These are phyloP conservation scores for Arctostaphylos glauca DNA, from an alignment of 148 eudicot species.

Conservation along the genomic window DNA sequence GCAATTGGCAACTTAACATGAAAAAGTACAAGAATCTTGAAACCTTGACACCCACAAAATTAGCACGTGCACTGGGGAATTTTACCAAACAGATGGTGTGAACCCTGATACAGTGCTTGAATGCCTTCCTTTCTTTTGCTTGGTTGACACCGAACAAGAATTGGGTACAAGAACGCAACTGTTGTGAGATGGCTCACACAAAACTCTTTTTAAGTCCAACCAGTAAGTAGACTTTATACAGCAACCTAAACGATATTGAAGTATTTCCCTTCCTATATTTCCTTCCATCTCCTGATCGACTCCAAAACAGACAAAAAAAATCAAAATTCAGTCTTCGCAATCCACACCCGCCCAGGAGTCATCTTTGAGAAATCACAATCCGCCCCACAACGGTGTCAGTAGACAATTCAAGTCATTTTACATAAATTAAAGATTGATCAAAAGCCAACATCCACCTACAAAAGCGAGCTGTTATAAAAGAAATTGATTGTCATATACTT, in stretches of 20 bases:
- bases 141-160: neutral
- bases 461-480: too few species aligned
- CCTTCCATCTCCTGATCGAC: neutral
- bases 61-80: constrained; percentile 1
- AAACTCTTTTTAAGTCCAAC: neutral
- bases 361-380: too few species aligned
- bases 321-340: too few species aligned
- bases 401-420: too few species aligned
- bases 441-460: too few species aligned
- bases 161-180: neutral
- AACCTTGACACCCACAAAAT: neutral
- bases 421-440: too few species aligned
- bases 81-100: constrained; percentile 20
- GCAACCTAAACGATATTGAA: neutral
- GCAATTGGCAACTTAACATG: neutral
- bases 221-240: neutral
- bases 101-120: neutral
- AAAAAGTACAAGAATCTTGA: neutral
- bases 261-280: too few species aligned
- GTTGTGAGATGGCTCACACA: neutral
- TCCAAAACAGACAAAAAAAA: neutral
- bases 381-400: too few species aligned
- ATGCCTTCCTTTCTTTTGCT: neutral
- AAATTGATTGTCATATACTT: too few species aligned
- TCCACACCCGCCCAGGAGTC: too few species aligned